Evolutionary conservation across 257 asterid species (phyloP).

Genomic region (Rhazya stricta): DNA sequence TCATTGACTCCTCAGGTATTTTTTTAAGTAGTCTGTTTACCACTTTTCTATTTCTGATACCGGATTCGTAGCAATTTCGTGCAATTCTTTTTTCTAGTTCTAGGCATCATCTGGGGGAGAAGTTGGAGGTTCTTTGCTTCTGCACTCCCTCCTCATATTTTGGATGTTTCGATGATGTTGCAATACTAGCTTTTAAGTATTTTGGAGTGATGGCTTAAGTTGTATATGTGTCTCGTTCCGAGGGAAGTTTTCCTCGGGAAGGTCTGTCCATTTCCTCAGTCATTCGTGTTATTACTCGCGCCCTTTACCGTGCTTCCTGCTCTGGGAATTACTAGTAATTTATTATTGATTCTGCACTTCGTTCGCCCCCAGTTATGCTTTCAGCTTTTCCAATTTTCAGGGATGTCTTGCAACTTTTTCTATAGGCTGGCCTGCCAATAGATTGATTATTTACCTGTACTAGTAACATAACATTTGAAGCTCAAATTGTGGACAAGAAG

Average conservation of each 20-base stretch:
- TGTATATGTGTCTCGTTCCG: conserved; percentile 4
- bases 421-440: not conserved
- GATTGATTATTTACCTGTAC: no score
- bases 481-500: not conserved
- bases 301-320: not conserved
- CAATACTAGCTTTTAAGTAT: not conserved
- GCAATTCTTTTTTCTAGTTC: no score
- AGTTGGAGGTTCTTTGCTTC: not conserved
- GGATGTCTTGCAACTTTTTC: not conserved
- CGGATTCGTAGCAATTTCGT: not conserved
- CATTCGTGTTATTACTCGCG: not conserved
- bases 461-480: not conserved
- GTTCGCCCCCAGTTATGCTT: not conserved
- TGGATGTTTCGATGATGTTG: not conserved
- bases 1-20: not conserved
- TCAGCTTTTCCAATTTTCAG: not conserved
- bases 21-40: not conserved
- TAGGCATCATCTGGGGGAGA: conserved; percentile 2
- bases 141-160: not conserved
- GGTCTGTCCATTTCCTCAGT: conserved; percentile 1
- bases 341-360: not conserved
- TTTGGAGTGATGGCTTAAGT: not conserved
- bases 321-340: not conserved
- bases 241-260: conserved; percentile 18
- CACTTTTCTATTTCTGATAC: no score